Base-by-base conservation (phyloP, 305 asterid genomes). In the Fraxinus xanthoxyloides region DNA sequence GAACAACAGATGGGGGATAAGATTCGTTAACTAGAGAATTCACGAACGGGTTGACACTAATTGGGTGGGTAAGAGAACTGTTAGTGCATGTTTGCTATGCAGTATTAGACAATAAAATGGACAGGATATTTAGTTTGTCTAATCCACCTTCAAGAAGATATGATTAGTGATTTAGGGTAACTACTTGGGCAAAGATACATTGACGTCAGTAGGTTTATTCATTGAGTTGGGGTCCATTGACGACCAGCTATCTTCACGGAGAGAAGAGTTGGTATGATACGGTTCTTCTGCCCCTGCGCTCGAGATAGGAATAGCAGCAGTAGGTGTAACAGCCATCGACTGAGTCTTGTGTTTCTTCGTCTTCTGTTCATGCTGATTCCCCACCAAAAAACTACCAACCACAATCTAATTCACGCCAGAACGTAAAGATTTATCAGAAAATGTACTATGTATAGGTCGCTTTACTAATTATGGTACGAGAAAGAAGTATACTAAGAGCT, bases 351-450 rank as follows among this genome's bases (percentile, higher is more conserved):
- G 89, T 61, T 92, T 91, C 90, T 93, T 92, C 4, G 89, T 81
- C 81, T 87, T 93, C 84, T 87, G 94, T 80, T 92, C 95, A 0
- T 79, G 89, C 76, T 93, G 95, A 85, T 90, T 88, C 10, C 91
- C 97, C 0, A 93, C 95, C 8, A 92, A 85, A 83, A 93, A 93
- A 83, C 98, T 93, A 43, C 98, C 98, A 0, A 93, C 89, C 15
- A 93, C 94, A 67, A 93, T 92, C 98, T 93, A 79, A 67, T 78
- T 79, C 77, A 79, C 35, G 23, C 21, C 36, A 56, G 26, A 70
- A 67, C 51, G 79, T 23, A 51, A 72, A 51, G 61, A 72, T 32
- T 79, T 30, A 72, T 75, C 72, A 81, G 59, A 19, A 75, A 30
- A 19, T 6, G 56, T 80, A 21, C 73, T 1, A 26, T 17, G 61